These are phyloP conservation scores for Penicillium aurantiogriseum DNA, from an alignment of 2,329 filamentous ascomycete genomes.

Conservation along the genomic window DNA sequence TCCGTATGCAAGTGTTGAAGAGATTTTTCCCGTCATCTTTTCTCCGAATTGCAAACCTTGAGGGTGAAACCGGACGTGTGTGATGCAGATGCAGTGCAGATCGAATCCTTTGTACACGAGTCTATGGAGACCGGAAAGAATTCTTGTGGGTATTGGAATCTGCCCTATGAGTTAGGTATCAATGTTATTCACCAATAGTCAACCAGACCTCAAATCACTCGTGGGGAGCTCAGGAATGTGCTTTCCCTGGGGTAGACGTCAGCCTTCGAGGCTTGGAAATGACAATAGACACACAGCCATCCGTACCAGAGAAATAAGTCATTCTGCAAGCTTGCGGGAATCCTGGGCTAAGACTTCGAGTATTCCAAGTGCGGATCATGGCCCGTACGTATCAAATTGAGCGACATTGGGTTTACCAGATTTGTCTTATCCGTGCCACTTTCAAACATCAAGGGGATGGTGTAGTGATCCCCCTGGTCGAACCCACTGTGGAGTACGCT, in stretches of 20 bases:
- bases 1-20: not conserved
- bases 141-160: slow-evolving; percentile 13
- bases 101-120: slow-evolving; percentile 18
- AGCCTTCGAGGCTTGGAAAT: slow-evolving; percentile 4
- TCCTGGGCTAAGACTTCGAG: not conserved
- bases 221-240: not conserved
- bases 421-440: slow-evolving; percentile 18
- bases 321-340: not conserved
- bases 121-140: slow-evolving; percentile 8
- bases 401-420: slow-evolving; percentile 13
- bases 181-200: not conserved
- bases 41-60: not conserved
- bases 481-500: slow-evolving; percentile 27
- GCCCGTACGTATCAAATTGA: slow-evolving; percentile 8
- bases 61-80: slow-evolving; percentile 3
- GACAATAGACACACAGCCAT: not conserved
- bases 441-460: slow-evolving; percentile 16
- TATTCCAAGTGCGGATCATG: slow-evolving; percentile 6
- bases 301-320: not conserved
- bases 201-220: not conserved
- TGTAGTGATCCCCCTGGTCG: slow-evolving; percentile 10
- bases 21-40: not conserved
- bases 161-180: slow-evolving; percentile 6
- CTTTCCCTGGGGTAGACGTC: not conserved
- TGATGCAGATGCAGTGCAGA: slow-evolving; percentile 15